Base-by-base conservation (phyloP, 352 stramenopile genomes). In the Pythium coloratum region DNA sequence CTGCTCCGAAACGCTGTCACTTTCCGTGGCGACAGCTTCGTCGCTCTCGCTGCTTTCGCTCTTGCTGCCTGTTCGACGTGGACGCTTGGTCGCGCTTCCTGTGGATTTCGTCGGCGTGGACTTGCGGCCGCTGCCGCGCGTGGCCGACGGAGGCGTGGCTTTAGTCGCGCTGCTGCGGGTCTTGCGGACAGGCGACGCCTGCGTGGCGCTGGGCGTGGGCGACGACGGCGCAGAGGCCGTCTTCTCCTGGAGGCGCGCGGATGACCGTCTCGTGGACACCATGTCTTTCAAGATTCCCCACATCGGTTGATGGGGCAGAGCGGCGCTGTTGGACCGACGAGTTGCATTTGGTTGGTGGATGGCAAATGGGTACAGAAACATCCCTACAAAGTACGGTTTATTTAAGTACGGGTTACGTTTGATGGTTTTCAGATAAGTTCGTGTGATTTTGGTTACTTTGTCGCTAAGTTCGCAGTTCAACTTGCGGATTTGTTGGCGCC, bases 241-340 rank as follows among this genome's bases (percentile, higher is more conserved):
- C 68, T 86, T 82, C 18, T 78, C 80, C 73, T 89, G 81, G 32
- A 92, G 76, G 30, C 84, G 84, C 54, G 70, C 77, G 32, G 81
- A 86, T 58, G 77, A 82, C 30, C 84, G 62, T 66, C 84, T 79
- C 58, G 84, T 92, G 42, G 78, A 73, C 49, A 92, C 84, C 84
- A 92, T 92, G 16, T 75, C 57, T 46, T 59, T 75, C 47, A 75
- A 26, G 47, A 71, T 59, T 38, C 63, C 63, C 69, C 69, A 75
- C 69, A 75, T 75, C 34, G 33, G 64, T 65, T 70, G 59, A 67
- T 72, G 53, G 59, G 55, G 55, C 63, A 62, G 24, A 6, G 14
- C 26, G 6, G 30, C 5, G 44, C 44, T 51, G 44, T 26, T 16
- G 44, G 44, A 51, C 44, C 12, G 44, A 28, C 44, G 44, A 51